Evolutionary conservation across 2,329 filamentous ascomycete genomes (phyloP), one percentile per base, ranked within the genome.

Genomic region (Colletotrichum siamense): DNA sequence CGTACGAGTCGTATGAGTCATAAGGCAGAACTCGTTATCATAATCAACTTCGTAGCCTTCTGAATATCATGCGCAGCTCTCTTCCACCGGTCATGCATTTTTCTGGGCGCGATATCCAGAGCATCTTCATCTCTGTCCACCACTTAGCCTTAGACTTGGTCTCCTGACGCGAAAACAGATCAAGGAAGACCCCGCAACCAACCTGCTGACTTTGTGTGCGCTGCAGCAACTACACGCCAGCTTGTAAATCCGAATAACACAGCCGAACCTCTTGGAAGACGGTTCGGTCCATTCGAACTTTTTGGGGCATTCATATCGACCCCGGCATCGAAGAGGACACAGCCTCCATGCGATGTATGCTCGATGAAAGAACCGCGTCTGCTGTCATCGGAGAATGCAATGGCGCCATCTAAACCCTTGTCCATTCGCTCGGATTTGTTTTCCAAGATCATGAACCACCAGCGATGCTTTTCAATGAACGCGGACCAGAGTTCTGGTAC

Each of bases 91-190:
- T 73, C 26, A 74, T 74, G 18, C 44, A 78, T 15, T 74, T 81
- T 13, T 70, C 77, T 0, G 16, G 18, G 44, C 8, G 5, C 18
- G 71, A 71, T 8, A 39, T 79, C 15, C 82, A 82, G 55, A 36
- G 79, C 2, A 62, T 85, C 0, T 83, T 82, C 9, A 65, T 87
- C 8, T 78, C 81, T 8, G 83, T 80, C 2, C 85, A 86, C 15
- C 85, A 86, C 68, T 79, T 86, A 1, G 81, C 85, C 3, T 82
- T 88, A 18, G 87, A 89, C 71, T 78, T 88, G 6, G 86, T 89
- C 4, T 87, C 86, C 0, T 89, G 87, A 87, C 81, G 85, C 6
- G 18, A 52, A 16, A 22, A n/a, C 6, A 82, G 86, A 3, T 79
- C 88, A 4, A 78, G 88, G 0, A 82, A 86, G 39, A 70, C 6